A percentile compares a stretch with the other conserved stretches of the same genome.
Evolutionary conservation across 257 asterid genomes (phyloP).

Genomic region (Ligustrum vulgare): DNA sequence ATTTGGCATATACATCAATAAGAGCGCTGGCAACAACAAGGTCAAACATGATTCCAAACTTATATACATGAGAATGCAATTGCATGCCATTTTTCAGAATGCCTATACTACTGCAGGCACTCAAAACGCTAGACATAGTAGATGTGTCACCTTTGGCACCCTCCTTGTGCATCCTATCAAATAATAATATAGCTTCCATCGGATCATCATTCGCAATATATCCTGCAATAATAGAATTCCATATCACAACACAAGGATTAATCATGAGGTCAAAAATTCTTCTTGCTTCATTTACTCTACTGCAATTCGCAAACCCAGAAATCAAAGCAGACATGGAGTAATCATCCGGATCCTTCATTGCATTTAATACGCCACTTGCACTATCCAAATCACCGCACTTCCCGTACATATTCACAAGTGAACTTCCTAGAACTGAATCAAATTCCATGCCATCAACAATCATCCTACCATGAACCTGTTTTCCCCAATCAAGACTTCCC

Average conservation of each 20-base stretch:
- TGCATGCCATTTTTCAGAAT: conserved; percentile 44
- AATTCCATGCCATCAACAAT: conserved; percentile 45
- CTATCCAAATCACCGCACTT: conserved; percentile 67
- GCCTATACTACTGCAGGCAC: conserved; percentile 61
- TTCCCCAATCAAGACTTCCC: conserved; percentile 54
- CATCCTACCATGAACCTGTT: conserved; percentile 73
- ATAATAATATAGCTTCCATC: conserved; percentile 50
- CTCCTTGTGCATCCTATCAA: conserved; percentile 46
- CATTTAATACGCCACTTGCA: conserved; percentile 42
- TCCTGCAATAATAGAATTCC: conserved; percentile 80
- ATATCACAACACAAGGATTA: conserved; percentile 56
- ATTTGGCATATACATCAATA: conserved; percentile 68
- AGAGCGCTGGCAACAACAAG: conserved; percentile 66
- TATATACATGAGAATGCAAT: conserved; percentile 52
- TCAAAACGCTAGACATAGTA: conserved; percentile 60
- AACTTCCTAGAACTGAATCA: conserved; percentile 68
- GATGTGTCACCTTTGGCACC: conserved; percentile 56
- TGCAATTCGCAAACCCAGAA: conserved; percentile 57
- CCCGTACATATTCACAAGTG: conserved; percentile 79
- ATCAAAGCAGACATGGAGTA: conserved; percentile 76
- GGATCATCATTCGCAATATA: conserved; percentile 48
- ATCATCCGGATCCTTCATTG: conserved; percentile 57
- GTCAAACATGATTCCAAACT: conserved; percentile 52
- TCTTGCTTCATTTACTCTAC: conserved; percentile 70
- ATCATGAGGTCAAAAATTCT: conserved; percentile 43